phyloP scores from a whole-genome alignment of 495 filamentous ascomycete species.

The Pseudoneurospora amorphoporcata region DNA sequence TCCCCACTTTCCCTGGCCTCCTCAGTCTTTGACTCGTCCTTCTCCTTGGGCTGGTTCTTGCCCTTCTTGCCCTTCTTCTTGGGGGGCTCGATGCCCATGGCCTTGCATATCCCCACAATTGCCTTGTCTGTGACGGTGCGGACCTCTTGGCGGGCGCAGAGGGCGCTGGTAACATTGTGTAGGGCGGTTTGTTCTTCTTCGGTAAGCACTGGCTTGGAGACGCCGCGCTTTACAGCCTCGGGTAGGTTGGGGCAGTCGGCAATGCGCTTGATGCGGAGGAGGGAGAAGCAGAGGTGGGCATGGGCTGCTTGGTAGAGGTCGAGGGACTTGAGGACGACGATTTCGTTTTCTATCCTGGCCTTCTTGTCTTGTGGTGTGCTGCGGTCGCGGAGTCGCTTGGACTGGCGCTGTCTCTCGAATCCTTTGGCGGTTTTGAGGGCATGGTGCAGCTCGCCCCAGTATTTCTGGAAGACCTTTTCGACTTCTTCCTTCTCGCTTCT shows the following conservation, averaged over 20 bases:
- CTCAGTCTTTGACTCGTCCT: constrained; percentile 1
- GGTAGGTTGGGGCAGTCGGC: constrained; percentile 39
- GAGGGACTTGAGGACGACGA: constrained; percentile 61
- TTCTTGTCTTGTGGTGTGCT: constrained; percentile 40
- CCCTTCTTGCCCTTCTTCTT: constrained; percentile 22
- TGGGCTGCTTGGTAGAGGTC: constrained; percentile 56
- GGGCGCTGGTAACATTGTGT: constrained; percentile 67
- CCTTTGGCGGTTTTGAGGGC: constrained; percentile 73
- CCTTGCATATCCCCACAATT: constrained; percentile 49
- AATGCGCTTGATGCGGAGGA: constrained; percentile 64
- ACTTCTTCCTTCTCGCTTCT: constrained; percentile 28
- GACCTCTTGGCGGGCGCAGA: constrained; percentile 69
- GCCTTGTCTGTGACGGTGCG: constrained; percentile 55
- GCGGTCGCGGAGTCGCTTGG: constrained; percentile 61
- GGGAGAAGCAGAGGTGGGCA: constrained; percentile 61
- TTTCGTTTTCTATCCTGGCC: constrained; percentile 57
- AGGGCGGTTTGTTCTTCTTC: constrained; percentile 36
- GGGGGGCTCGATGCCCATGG: constrained; percentile 49
- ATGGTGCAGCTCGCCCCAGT: constrained; percentile 49
- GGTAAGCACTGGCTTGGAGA: constrained; percentile 35
- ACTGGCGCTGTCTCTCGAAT: constrained; percentile 82
- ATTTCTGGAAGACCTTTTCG: constrained; percentile 45
- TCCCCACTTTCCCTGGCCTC: constrained; percentile 1
- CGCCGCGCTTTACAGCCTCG: constrained; percentile 39
- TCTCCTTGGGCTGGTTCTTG: constrained; percentile 9